Evolutionary conservation across 441 rosid genomes (phyloP), one percentile per base, ranked within the genome.

Genomic region (Bruguiera hainesii): DNA sequence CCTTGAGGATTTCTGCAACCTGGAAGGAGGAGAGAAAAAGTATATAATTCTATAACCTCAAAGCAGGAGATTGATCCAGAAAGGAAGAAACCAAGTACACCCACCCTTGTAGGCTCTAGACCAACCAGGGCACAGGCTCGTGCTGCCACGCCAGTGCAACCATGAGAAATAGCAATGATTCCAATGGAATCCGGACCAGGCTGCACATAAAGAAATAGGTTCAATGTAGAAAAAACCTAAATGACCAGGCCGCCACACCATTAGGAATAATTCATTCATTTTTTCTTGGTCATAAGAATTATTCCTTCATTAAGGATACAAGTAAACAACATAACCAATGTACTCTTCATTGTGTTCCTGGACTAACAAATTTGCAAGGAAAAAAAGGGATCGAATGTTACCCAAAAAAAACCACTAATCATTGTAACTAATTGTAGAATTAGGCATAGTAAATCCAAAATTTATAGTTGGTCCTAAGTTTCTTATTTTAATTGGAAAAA

Each of bases 181-280:
- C 99, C 98, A 85, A 90, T 85, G 96, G 99, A 95, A 91, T 95
- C 98, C 98, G 99, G 98, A 95, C 99, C 99, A 95, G 98, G 99
- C 99, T 95, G 79, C 79, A 75, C 73, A 74, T 21, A 66, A 77
- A 66, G 49, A 67, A 19, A 28, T 4, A 25, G 15, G 31, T 6
- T 19, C 6, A 30, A 23, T 5, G 10, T 64, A 6, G 55, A 71
- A 65, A 55, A 29, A 65, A 28, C 62, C 51, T 60, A 51, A 4
- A 29, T 29, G 31, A 48, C 56, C 13, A 35, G 9, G 1, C 2
- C 9, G 42, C 42, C 42, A 35, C 42, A 35, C 11, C 42, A 35
- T 35, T 35, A 8, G 11, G 42, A 35, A 10, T 11, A 42, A 8
- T 33, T 33, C 37, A 33, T 33, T 33, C 37, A 33, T 33, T 33